Percentiles rank a stretch among this genome's conserved stretches.
phyloP scores from a whole-genome alignment of 257 asterid species.

The Fraxinus americana region DNA sequence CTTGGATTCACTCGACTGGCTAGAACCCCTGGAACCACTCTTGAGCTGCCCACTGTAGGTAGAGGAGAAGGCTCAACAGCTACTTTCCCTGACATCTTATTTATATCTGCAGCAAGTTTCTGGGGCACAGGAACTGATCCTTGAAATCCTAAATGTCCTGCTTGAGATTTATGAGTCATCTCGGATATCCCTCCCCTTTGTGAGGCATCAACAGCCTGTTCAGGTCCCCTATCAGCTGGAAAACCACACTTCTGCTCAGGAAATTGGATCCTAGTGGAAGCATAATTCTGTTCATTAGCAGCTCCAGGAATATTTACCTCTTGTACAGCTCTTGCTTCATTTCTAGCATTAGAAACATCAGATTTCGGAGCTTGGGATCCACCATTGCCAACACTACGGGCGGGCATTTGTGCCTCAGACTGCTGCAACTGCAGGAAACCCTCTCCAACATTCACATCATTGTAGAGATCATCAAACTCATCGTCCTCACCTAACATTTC shows the following conservation, averaged over 20 bases:
- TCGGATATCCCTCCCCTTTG: slow-evolving; percentile 46
- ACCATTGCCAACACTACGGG: slow-evolving; percentile 45
- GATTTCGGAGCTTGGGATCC: slow-evolving; percentile 51
- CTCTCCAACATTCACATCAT: slow-evolving; percentile 59
- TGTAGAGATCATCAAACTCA: slow-evolving; percentile 61
- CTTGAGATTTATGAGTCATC: slow-evolving; percentile 48
- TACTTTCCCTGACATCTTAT: slow-evolving; percentile 40
- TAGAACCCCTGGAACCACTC: slow-evolving; percentile 47
- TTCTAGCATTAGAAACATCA: slow-evolving; percentile 41
- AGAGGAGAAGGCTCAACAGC: slow-evolving; percentile 46
- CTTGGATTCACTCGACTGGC: slow-evolving; percentile 42
- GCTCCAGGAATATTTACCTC: slow-evolving; percentile 45
- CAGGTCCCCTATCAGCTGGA: slow-evolving; percentile 36
- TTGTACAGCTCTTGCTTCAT: slow-evolving; percentile 41
- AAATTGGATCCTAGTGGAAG: slow-evolving; percentile 36
- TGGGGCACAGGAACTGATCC: slow-evolving; percentile 44
- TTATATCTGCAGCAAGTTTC: slow-evolving; percentile 41
- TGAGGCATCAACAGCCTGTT: slow-evolving; percentile 42
- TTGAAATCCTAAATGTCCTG: slow-evolving; percentile 58
- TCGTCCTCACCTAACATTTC: slow-evolving; percentile 65
- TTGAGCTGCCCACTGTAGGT: slow-evolving; percentile 50
- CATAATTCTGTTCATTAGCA: slow-evolving; percentile 49
- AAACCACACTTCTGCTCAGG: slow-evolving; percentile 54
- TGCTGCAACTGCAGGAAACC: slow-evolving; percentile 52
- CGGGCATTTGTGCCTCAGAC: slow-evolving; percentile 48